phyloP scores from a whole-genome alignment of 2,329 filamentous ascomycete species.

The Penicillium sumatraense region DNA sequence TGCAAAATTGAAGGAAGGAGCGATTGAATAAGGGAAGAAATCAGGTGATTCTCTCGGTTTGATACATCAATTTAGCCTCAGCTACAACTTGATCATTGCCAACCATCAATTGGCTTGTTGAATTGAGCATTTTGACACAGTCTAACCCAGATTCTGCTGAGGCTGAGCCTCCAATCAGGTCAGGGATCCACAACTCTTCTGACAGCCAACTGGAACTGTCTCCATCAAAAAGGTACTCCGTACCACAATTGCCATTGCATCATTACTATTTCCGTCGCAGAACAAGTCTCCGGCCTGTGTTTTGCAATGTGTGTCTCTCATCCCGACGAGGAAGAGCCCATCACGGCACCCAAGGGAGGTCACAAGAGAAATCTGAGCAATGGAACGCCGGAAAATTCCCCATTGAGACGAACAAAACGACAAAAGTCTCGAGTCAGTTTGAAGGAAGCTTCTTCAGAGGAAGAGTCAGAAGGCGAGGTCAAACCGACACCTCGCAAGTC shows the following conservation, averaged over 20 bases:
- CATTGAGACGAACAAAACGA: slow-evolving; percentile 36
- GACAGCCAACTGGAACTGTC: slow-evolving; percentile 1
- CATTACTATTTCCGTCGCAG: background rate
- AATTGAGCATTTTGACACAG: background rate
- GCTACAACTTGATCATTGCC: too few relatives aligned
- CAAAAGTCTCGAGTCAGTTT: slow-evolving; percentile 28
- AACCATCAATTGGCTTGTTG: too few relatives aligned
- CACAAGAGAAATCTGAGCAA: slow-evolving; percentile 36
- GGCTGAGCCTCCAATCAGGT: slow-evolving; percentile 12
- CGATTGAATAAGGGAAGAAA: background rate
- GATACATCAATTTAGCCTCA: too few relatives aligned
- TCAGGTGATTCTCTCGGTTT: background rate
- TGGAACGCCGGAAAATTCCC: slow-evolving; percentile 26
- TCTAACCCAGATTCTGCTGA: background rate
- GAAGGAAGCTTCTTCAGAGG: slow-evolving; percentile 22
- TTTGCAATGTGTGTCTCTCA: slow-evolving; percentile 10
- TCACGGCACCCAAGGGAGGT: slow-evolving; percentile 11
- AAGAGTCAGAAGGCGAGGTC: slow-evolving; percentile 21
- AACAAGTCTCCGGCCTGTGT: background rate
- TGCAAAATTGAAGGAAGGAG: background rate
- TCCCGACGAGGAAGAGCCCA: slow-evolving; percentile 10
- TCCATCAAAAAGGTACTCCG: background rate
- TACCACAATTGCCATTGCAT: background rate
- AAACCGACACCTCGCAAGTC: slow-evolving; percentile 7
- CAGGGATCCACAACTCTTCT: background rate